phyloP scores from a whole-genome alignment of 2,329 filamentous ascomycete species.

The Nakataea oryzae region DNA sequence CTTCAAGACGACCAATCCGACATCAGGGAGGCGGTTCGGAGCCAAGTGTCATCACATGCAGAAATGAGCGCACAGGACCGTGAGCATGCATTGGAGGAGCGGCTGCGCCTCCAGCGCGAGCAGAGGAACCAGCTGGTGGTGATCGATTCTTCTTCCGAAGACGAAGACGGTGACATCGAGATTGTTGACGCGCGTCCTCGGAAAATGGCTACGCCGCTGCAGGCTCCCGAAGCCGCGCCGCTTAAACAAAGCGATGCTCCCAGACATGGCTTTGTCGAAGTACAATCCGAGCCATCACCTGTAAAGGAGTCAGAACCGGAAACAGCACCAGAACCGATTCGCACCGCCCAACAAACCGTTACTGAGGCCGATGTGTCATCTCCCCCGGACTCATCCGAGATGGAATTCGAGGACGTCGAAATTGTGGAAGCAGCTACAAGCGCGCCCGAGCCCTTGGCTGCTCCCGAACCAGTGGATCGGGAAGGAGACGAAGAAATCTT shows the following conservation, averaged over 20 bases:
- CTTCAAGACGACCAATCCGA: conserved; percentile 50
- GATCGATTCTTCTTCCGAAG: conserved; percentile 49
- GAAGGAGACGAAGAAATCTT: conserved; percentile 7
- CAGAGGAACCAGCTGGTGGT: conserved; percentile 43
- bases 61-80: conserved; percentile 56
- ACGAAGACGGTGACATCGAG: conserved; percentile 45
- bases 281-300: background rate
- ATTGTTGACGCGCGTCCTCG: conserved; percentile 38
- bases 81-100: conserved; percentile 44
- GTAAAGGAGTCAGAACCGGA: background rate
- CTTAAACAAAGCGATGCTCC: background rate
- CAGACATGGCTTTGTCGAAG: background rate
- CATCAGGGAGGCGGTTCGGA: conserved; percentile 51
- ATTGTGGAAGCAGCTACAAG: conserved; percentile 6
- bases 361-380: background rate
- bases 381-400: conserved; percentile 14
- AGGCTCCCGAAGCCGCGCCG: background rate
- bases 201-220: conserved; percentile 6
- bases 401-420: conserved; percentile 26
- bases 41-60: conserved; percentile 43
- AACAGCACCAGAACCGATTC: background rate
- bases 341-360: background rate
- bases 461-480: background rate
- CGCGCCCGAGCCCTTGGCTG: background rate
- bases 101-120: conserved; percentile 31